Percentiles rank a stretch among this genome's conserved stretches.
These are phyloP conservation scores for Cladosporium oxysporum DNA, from an alignment of 2,329 filamentous ascomycete genomes.

Conservation along the genomic window DNA sequence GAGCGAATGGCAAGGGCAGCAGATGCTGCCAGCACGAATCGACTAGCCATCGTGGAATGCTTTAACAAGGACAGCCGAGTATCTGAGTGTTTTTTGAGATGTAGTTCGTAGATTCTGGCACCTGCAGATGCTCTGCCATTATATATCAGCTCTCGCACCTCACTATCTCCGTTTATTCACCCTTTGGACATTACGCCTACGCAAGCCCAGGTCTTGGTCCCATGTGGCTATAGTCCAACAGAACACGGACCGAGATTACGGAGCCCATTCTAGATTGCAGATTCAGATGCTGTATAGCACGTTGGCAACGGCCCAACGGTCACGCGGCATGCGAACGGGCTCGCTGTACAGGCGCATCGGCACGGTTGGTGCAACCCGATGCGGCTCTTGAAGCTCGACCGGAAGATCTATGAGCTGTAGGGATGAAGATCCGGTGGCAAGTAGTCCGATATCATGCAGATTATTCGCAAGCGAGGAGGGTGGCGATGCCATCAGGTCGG, in stretches of 20 bases:
- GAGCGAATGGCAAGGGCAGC: constrained; percentile 15
- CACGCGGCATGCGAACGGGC: constrained; percentile 4
- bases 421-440: neutral
- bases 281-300: constrained; percentile 7
- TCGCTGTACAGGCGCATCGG: neutral
- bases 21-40: neutral
- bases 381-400: neutral
- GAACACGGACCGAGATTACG: constrained; percentile 15
- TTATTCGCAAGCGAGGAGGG: neutral
- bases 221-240: neutral
- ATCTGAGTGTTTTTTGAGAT: neutral
- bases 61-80: neutral
- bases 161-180: constrained; percentile 3
- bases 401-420: neutral
- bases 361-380: neutral
- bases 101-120: neutral
- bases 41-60: neutral
- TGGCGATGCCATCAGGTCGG: neutral
- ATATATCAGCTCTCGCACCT: neutral
- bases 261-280: constrained; percentile 12
- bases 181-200: neutral
- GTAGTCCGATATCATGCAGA: neutral
- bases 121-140: neutral
- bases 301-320: constrained; percentile 16
- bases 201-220: neutral